These are phyloP conservation scores for Tolypocladium pustulatum DNA, from an alignment of 2,329 filamentous ascomycete species.

Conservation along the genomic window DNA sequence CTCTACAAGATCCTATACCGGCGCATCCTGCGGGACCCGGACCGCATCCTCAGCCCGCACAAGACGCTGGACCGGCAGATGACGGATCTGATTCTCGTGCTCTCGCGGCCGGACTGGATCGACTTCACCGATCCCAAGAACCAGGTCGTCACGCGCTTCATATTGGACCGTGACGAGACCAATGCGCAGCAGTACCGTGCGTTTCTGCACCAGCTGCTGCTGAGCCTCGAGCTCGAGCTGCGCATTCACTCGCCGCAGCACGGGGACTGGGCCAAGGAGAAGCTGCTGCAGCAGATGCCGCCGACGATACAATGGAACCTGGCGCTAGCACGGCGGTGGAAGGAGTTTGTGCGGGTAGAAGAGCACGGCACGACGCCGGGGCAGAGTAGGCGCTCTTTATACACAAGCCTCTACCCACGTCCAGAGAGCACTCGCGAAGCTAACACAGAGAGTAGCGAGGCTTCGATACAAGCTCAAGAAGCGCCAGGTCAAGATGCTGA, in stretches of 20 bases:
- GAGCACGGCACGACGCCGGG: conserved; percentile 43
- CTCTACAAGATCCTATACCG: conserved; percentile 57
- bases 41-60: conserved; percentile 49
- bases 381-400: conserved; percentile 27
- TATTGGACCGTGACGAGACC: conserved; percentile 48
- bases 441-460: conserved; percentile 28
- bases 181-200: conserved; percentile 48
- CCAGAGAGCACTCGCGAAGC: not conserved
- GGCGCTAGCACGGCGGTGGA: conserved; percentile 63
- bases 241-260: conserved; percentile 56
- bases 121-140: conserved; percentile 62
- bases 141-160: conserved; percentile 64
- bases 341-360: conserved; percentile 58
- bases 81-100: conserved; percentile 56
- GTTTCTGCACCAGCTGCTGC: conserved; percentile 69
- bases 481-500: conserved; percentile 57
- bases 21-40: conserved; percentile 56
- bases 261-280: conserved; percentile 52
- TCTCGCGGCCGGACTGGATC: conserved; percentile 61
- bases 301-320: conserved; percentile 63
- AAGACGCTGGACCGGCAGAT: conserved; percentile 61
- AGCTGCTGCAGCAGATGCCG: conserved; percentile 53
- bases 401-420: not conserved
- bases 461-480: conserved; percentile 56
- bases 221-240: conserved; percentile 61